These are phyloP conservation scores for Deuterostichococcus epilithicus DNA, from an alignment of 139 green algal genomes.

Conservation along the genomic window DNA sequence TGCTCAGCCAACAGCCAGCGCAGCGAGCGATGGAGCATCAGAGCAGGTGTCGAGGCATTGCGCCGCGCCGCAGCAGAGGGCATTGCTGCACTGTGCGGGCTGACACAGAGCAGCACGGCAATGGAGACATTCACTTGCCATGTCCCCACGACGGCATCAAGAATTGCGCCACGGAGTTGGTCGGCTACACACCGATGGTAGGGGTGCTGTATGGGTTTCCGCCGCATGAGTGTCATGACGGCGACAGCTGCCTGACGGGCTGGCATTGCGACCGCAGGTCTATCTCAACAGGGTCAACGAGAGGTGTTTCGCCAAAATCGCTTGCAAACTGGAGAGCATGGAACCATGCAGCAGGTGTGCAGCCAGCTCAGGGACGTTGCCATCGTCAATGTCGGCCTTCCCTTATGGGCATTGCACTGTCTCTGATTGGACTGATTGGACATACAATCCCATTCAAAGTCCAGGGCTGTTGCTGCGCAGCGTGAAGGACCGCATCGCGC, in stretches of 20 bases:
- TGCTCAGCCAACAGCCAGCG: background rate
- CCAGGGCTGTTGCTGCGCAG: constrained; percentile 37
- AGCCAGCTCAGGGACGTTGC: background rate
- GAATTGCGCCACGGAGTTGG: constrained; percentile 45
- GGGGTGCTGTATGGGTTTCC: background rate
- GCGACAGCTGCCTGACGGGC: background rate
- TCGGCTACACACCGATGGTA: constrained; percentile 82
- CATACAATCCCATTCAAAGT: too few species aligned
- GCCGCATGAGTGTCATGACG: too few species aligned
- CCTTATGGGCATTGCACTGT: background rate
- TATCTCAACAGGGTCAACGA: constrained; percentile 84
- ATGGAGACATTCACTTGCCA: background rate
- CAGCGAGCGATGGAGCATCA: background rate
- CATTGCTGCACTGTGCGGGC: background rate
- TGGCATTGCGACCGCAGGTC: constrained; percentile 41
- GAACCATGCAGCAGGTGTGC: constrained; percentile 75
- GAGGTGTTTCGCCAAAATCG: constrained; percentile 66
- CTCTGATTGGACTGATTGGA: background rate
- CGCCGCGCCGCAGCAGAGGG: too few species aligned
- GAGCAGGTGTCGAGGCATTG: background rate
- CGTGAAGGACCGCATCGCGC: constrained; percentile 84
- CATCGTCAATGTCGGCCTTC: background rate
- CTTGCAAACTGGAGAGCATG: constrained; percentile 92
- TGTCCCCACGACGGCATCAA: constrained; percentile 26
- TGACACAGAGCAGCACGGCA: background rate